phyloP scores from a whole-genome alignment of 1,284 basidiomycete genomes.

The Grifola frondosa region DNA sequence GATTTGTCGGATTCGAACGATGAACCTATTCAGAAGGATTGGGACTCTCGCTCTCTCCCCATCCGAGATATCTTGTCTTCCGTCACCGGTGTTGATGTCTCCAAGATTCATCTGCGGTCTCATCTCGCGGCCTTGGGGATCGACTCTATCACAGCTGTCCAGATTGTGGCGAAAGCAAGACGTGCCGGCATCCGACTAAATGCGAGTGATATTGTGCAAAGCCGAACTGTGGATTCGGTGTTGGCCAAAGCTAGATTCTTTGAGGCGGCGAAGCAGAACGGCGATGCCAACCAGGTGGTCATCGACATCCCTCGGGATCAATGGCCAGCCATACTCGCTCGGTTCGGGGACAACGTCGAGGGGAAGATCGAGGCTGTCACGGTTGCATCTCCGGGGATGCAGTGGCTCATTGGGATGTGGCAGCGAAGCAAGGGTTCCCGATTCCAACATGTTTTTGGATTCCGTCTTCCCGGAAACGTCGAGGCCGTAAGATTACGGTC shows the following conservation, averaged over 20 bases:
- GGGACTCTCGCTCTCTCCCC: conserved; percentile 8
- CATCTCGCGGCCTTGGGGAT: conserved; percentile 44
- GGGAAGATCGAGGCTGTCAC: conserved; percentile 17
- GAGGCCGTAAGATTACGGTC: conserved; percentile 29
- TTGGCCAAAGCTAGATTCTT: conserved; percentile 17
- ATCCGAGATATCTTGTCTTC: conserved; percentile 26
- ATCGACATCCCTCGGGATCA: conserved; percentile 15
- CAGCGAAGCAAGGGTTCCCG: conserved; percentile 40
- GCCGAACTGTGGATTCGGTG: conserved; percentile 39
- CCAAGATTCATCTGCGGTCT: conserved; percentile 32
- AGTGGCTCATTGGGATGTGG: conserved; percentile 46
- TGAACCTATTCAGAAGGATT: too few species aligned
- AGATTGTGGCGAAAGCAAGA: conserved; percentile 37
- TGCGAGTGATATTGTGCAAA: conserved; percentile 42
- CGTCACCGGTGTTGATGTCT: conserved; percentile 21
- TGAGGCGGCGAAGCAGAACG: not conserved
- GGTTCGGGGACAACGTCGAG: conserved; percentile 16
- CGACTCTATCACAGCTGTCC: conserved; percentile 55
- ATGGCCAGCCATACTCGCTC: conserved; percentile 13
- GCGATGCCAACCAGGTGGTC: not conserved
- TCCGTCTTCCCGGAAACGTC: conserved; percentile 33
- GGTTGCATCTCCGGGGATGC: conserved; percentile 36
- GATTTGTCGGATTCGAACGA: too few species aligned
- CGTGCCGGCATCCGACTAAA: conserved; percentile 36
- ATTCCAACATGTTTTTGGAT: conserved; percentile 48